Percentiles rank a stretch among this genome's conserved stretches.
These are phyloP conservation scores for Colletotrichum sojae DNA, from an alignment of 2,329 filamentous ascomycete species.

Conservation along the genomic window DNA sequence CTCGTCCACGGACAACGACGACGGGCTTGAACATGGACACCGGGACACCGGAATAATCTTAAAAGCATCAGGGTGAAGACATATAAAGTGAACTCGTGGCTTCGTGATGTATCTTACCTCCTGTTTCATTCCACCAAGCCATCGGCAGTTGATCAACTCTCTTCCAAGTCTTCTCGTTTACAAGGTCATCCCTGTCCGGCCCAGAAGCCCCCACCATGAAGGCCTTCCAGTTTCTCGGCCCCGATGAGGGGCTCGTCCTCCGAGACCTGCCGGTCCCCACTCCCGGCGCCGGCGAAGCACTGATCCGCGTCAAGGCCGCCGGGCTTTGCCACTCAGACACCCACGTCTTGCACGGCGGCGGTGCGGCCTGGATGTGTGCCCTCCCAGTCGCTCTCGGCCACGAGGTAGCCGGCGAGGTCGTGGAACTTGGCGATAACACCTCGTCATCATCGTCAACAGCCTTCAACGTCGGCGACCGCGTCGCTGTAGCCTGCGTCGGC, in stretches of 20 bases:
- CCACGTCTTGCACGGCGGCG: constrained; percentile 34
- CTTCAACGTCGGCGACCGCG: constrained; percentile 21
- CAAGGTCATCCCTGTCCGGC: background rate
- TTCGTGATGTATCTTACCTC: too few relatives aligned
- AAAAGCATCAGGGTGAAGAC: too few relatives aligned
- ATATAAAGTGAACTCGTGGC: too few relatives aligned
- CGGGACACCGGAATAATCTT: too few relatives aligned
- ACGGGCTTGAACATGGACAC: too few relatives aligned
- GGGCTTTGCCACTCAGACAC: constrained; percentile 39
- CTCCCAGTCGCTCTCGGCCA: constrained; percentile 28
- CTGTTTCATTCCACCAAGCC: too few relatives aligned
- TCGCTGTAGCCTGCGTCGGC: constrained; percentile 33
- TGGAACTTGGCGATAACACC: background rate
- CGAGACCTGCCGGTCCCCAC: constrained; percentile 15
- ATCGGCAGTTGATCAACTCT: background rate
- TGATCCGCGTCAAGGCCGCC: constrained; percentile 27
- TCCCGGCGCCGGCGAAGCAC: constrained; percentile 1
- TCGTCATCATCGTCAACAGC: background rate
- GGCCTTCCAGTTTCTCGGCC: constrained; percentile 29
- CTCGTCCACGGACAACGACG: too few relatives aligned
- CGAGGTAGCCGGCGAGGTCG: constrained; percentile 28
- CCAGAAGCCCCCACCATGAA: constrained; percentile 15
- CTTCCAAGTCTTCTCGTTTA: too few relatives aligned
- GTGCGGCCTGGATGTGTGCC: constrained; percentile 35
- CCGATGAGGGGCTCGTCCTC: constrained; percentile 20